A percentile compares a stretch with the other conserved stretches of the same genome.
Conservation (phyloP, 495 filamentous ascomycete genomes). For the Cercophora scortea region DNA sequence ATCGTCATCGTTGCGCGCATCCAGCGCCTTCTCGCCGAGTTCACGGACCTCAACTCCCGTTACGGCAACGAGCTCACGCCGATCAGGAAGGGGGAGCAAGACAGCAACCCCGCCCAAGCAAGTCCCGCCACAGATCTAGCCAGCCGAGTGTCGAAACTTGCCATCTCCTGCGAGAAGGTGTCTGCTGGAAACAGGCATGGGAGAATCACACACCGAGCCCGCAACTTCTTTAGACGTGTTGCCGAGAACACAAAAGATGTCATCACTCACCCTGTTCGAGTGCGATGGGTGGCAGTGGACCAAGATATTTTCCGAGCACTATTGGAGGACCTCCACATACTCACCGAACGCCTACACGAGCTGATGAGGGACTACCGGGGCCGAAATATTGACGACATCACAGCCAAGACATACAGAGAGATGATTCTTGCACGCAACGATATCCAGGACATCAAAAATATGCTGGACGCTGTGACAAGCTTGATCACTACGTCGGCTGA, state of each 20-base stretch:
- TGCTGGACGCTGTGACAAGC: conserved; percentile 17
- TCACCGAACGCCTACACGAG: conserved; percentile 26
- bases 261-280: conserved; percentile 19
- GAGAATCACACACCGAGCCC: conserved; percentile 11
- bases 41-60: conserved; percentile 21
- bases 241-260: conserved; percentile 21
- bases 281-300: conserved; percentile 23
- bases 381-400: conserved; percentile 23
- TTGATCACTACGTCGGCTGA: conserved; percentile 13
- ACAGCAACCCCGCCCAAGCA: background rate
- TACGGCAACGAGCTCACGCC: conserved; percentile 21
- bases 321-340: conserved; percentile 18
- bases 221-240: conserved; percentile 15
- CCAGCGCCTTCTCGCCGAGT: conserved; percentile 23
- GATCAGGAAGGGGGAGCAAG: background rate
- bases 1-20: conserved; percentile 21
- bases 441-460: conserved; percentile 19
- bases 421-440: conserved; percentile 23
- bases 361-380: conserved; percentile 19
- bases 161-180: conserved; percentile 19
- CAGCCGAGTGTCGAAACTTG: conserved; percentile 19
- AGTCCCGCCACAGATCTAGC: conserved; percentile 13
- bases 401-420: conserved; percentile 26
- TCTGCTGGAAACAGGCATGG: no score
- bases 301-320: conserved; percentile 20